Evolutionary conservation across 768 basidiomycete species (phyloP).

Genomic region (Albatrellus ellisii): DNA sequence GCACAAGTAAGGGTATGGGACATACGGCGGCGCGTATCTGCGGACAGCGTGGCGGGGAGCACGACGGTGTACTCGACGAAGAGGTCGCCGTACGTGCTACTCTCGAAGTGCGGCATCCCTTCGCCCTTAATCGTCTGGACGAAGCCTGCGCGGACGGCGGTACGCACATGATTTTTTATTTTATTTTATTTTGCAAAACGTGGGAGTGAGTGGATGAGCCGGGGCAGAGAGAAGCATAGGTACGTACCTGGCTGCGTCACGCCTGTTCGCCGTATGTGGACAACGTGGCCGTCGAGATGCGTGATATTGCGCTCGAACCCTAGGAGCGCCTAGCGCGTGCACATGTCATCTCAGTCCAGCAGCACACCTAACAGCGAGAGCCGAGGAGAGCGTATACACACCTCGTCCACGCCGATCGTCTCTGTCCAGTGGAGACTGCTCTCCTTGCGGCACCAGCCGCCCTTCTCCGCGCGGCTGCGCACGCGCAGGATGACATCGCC

Average conservation of each 20-base stretch:
- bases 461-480: slow-evolving; percentile 61
- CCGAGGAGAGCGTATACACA: slow-evolving; percentile 17
- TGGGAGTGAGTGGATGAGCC: neutral
- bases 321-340: slow-evolving; percentile 59
- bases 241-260: slow-evolving; percentile 84
- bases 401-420: slow-evolving; percentile 86
- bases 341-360: neutral
- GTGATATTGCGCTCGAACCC: slow-evolving; percentile 91
- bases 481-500: slow-evolving; percentile 88
- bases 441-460: slow-evolving; percentile 84
- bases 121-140: slow-evolving; percentile 80
- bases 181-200: no score
- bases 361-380: slow-evolving; percentile 2
- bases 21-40: slow-evolving; percentile 67
- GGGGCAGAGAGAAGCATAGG: neutral
- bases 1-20: slow-evolving; percentile 9
- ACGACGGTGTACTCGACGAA: slow-evolving; percentile 93
- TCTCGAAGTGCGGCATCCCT: slow-evolving; percentile 71
- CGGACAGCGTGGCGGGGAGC: slow-evolving; percentile 59
- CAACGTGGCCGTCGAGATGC: slow-evolving; percentile 78
- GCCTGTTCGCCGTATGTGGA: slow-evolving; percentile 55
- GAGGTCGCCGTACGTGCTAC: slow-evolving; percentile 55
- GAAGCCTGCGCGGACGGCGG: no score
- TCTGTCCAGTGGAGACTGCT: slow-evolving; percentile 86
- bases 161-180: no score